phyloP scores from a whole-genome alignment of 495 filamentous ascomycete genomes.

The Hamigera avellanea region DNA sequence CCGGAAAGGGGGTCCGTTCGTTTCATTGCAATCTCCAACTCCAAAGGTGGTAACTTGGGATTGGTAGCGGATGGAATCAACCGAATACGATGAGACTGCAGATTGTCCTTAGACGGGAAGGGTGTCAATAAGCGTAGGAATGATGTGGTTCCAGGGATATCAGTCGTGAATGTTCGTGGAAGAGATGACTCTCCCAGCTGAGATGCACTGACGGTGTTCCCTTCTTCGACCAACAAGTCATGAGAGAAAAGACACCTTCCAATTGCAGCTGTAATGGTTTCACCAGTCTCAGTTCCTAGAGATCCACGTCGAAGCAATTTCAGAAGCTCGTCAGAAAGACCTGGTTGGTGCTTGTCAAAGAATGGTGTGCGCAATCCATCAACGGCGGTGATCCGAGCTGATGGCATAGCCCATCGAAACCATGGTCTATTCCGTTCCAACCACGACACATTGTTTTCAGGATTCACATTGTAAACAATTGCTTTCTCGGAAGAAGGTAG shows the following conservation, averaged over 20 bases:
- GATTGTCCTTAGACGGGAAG: conserved; percentile 2
- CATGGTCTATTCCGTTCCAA: conserved; percentile 23
- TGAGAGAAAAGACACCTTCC: conserved; percentile 28
- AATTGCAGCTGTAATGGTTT: conserved; percentile 27
- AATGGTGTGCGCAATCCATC: conserved; percentile 9
- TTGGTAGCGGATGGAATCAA: conserved; percentile 19
- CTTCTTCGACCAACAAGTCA: conserved; percentile 12
- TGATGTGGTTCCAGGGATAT: conserved; percentile 17
- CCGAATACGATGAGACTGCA: conserved; percentile 15
- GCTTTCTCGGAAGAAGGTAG: conserved; percentile 16
- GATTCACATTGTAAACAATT: conserved; percentile 10
- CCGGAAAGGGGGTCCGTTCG: not conserved
- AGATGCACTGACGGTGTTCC: conserved; percentile 14
- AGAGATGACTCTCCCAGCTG: conserved; percentile 21
- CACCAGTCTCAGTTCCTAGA: conserved; percentile 1
- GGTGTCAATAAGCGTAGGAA: conserved; percentile 18
- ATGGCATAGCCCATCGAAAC: conserved; percentile 30
- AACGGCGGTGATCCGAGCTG: conserved; percentile 8
- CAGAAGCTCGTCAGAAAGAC: conserved; percentile 24
- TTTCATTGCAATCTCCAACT: conserved; percentile 18
- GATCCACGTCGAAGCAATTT: conserved; percentile 17
- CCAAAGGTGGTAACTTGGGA: conserved; percentile 20
- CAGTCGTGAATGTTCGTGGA: conserved; percentile 20
- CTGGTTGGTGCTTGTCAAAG: conserved; percentile 22
- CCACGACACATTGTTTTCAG: conserved; percentile 15